Evolutionary conservation across 805 yeast species (phyloP), one percentile per base, ranked within the genome.

Genomic region (Yamadazyma nakazawae): DNA sequence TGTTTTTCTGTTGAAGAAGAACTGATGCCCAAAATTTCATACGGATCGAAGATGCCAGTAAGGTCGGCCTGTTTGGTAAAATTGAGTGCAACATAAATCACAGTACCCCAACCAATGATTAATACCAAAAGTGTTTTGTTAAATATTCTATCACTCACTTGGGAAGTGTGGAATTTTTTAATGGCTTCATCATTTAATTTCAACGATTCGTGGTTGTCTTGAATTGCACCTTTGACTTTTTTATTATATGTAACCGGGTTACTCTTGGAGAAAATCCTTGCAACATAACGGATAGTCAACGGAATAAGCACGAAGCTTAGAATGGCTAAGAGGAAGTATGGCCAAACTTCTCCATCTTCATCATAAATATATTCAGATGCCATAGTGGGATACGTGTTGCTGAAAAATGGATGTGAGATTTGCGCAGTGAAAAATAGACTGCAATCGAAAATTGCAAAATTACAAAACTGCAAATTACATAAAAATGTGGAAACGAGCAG

Each of bases 271-370:
- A 55, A 36, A n/a, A 63, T 48, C 11, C 63, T 49, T 26, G 51
- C 37, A 6, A 64, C 38, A 57, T 64, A 71, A 37, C 51, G 55
- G 13, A 75, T 47, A 11, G 89, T 82, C 50, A 76, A 55, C 6
- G 97, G 97, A 34, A 88, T 62, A 49, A 88, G 72, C 16, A 82
- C 78, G 49, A 86, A 79, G 21, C 86, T 70, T 43, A 85, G 66
- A 42, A 88, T 68, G 2, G 97, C 90, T 59, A 87, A 64, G 43
- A 85, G 79, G 60, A 91, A 91, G 63, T 84, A 89, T 35, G 97
- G 97, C 96, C 97, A 90, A 1, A 94, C 88, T 57, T 88, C 94
- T 42, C 91, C 83, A 51, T 81, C 81, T 63, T 90, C 97, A 69
- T 90, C 97, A 64, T 90, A 90, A 36, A 82, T 81, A 65, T 85